phyloP scores from a whole-genome alignment of 495 filamentous ascomycete genomes.

The Talaromyces nanjingensis region DNA sequence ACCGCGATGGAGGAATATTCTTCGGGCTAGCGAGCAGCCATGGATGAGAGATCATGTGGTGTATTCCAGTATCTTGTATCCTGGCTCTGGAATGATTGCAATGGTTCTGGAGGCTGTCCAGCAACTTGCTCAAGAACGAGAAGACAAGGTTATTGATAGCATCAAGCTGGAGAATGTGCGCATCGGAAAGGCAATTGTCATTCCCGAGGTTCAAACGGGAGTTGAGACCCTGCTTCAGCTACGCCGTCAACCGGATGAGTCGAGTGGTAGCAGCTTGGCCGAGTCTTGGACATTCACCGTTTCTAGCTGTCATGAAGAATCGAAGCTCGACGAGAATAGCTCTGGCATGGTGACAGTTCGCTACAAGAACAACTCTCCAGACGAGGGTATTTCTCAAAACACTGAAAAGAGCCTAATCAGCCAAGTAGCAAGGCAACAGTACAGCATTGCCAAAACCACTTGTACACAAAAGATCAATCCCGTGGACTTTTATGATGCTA shows the following conservation, averaged over 20 bases:
- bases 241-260: not conserved
- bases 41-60: conserved; percentile 25
- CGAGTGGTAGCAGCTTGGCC: not conserved
- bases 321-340: not conserved
- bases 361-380: not conserved
- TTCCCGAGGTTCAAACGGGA: not conserved
- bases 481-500: conserved; percentile 17
- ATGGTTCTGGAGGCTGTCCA: conserved; percentile 29
- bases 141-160: not conserved
- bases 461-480: not conserved
- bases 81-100: conserved; percentile 26
- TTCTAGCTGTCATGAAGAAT: not conserved
- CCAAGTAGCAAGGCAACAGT: not conserved
- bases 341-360: not conserved
- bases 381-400: not conserved
- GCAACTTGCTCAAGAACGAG: not conserved
- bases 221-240: not conserved
- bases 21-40: conserved; percentile 25
- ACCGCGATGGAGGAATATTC: conserved; percentile 26
- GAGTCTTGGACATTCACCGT: not conserved
- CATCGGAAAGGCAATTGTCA: not conserved
- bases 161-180: not conserved
- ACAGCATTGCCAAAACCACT: not conserved
- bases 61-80: conserved; percentile 19
- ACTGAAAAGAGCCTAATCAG: not conserved